Base-by-base conservation (phyloP, 805 yeast species). In the Cyberlindnera xylosilytica region DNA sequence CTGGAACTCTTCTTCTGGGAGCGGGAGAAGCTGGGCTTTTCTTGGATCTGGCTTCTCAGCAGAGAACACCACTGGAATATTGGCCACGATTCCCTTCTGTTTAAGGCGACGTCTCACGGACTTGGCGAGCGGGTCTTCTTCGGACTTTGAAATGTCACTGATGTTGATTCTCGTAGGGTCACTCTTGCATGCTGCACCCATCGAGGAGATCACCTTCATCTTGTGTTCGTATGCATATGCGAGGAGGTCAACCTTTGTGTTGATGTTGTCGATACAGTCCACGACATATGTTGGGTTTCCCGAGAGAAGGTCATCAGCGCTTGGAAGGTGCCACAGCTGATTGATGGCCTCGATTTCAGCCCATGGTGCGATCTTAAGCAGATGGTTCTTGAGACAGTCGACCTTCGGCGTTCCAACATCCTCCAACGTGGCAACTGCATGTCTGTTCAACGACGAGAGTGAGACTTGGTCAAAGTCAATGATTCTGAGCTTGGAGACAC, bases 391-490 rank as follows among this genome's bases (percentile, higher is more conserved):
- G 60, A 93, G 69, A 57, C 95, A 83, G 24, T 77, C 82, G 17
- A 90, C 98, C 61, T 93, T 93, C 2, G 97, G 72, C 2, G 81
- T 83, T 2, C 99, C 99, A 27, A 93, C 99, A 64, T 93, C 99
- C 34, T 70, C 72, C 45, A 90, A 65, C n/a, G 79, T 82, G 3
- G 99, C 99, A 51, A 90, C 90, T 12, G 97, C 89, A 60, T 93
- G 98, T 60, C 99, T 76, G 62, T 93, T 93, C 47, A 93, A 70
- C 8, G 97, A 87, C 38, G 96, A 85, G 45, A 93, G 70, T 2
- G 97, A 81, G 20, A 93, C 97, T 67, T 93, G 99, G 63, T 93
- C 99, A 60, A 93, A 93, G 64, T 93, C 99, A 41, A 93, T 80
- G 43, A 93, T 73, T 52, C 89, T 75, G 40, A 93, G 62, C 45